Evolutionary conservation across 345 rosid species (phyloP).

Genomic region (Conringia planisiliqua): DNA sequence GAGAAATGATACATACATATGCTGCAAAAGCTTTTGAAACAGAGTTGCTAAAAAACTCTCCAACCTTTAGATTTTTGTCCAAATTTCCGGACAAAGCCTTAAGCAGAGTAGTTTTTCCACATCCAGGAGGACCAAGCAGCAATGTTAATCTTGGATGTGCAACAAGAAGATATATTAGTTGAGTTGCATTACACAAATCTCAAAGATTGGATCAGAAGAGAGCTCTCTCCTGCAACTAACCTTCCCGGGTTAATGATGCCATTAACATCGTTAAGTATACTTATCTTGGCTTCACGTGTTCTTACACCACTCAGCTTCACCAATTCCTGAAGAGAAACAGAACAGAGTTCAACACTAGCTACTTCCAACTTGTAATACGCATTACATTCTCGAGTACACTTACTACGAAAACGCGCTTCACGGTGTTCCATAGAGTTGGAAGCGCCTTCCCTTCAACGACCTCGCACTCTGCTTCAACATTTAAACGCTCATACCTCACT

Average conservation of each 20-base stretch:
- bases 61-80: conserved; percentile 50
- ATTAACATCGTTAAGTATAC: conserved; percentile 47
- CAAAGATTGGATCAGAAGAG: background rate
- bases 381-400: conserved; percentile 29
- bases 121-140: conserved; percentile 82
- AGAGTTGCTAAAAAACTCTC: background rate
- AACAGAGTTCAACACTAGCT: background rate
- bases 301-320: conserved; percentile 37
- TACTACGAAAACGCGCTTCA: conserved; percentile 42
- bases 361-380: background rate
- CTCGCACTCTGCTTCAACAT: conserved; percentile 63
- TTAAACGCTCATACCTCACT: conserved; percentile 52
- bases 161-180: background rate
- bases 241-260: conserved; percentile 69
- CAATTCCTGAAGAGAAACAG: conserved; percentile 39
- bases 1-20: background rate
- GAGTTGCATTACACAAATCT: background rate
- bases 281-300: conserved; percentile 45
- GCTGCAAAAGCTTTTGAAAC: background rate
- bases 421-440: conserved; percentile 73
- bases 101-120: conserved; percentile 66
- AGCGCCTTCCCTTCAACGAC: conserved; percentile 70
- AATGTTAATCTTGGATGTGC: conserved; percentile 50
- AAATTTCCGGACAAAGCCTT: conserved; percentile 69
- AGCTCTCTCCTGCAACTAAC: conserved; percentile 25